Conservation (phyloP, 805 yeast species). For the Debaryomyces tyrocola region DNA sequence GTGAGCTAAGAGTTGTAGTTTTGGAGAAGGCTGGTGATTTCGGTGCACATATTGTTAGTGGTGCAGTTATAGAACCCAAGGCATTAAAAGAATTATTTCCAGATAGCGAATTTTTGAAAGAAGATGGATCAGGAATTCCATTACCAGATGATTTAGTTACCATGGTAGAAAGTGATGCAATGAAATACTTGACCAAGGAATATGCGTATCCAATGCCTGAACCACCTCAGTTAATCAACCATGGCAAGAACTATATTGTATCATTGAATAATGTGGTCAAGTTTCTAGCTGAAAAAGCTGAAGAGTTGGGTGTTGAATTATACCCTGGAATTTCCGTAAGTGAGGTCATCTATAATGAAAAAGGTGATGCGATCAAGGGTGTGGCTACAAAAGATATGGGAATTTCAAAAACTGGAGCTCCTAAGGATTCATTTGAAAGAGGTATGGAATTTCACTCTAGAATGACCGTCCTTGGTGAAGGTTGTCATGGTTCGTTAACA, state of each 20-base stretch:
- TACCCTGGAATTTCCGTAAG: slow-evolving; percentile 89
- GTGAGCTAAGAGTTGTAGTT: slow-evolving; percentile 80
- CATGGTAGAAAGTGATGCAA: slow-evolving; percentile 67
- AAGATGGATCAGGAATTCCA: slow-evolving; percentile 61
- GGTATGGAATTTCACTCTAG: slow-evolving; percentile 97
- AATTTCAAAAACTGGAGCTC: slow-evolving; percentile 67
- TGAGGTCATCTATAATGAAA: slow-evolving; percentile 62
- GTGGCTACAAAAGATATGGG: slow-evolving; percentile 96
- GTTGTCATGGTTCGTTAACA: slow-evolving; percentile 95
- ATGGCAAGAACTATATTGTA: slow-evolving; percentile 79
- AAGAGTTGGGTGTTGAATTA: slow-evolving; percentile 88
- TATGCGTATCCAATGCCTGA: slow-evolving; percentile 77
- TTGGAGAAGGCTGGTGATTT: slow-evolving; percentile 91
- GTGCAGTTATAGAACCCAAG: slow-evolving; percentile 91
- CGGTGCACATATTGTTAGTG: slow-evolving; percentile 90
- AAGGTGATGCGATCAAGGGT: slow-evolving; percentile 66
- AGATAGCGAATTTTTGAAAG: slow-evolving; percentile 53
- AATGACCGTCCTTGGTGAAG: slow-evolving; percentile 89
- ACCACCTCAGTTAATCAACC: slow-evolving; percentile 87
- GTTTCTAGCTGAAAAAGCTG: slow-evolving; percentile 85
- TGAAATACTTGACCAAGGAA: slow-evolving; percentile 66
- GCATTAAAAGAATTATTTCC: slow-evolving; percentile 85
- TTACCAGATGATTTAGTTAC: slow-evolving; percentile 79
- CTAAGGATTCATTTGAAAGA: slow-evolving; percentile 83
- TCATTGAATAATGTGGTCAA: slow-evolving; percentile 79